These are phyloP conservation scores for Xylaria curta DNA, from an alignment of 495 filamentous ascomycete genomes.

Conservation along the genomic window DNA sequence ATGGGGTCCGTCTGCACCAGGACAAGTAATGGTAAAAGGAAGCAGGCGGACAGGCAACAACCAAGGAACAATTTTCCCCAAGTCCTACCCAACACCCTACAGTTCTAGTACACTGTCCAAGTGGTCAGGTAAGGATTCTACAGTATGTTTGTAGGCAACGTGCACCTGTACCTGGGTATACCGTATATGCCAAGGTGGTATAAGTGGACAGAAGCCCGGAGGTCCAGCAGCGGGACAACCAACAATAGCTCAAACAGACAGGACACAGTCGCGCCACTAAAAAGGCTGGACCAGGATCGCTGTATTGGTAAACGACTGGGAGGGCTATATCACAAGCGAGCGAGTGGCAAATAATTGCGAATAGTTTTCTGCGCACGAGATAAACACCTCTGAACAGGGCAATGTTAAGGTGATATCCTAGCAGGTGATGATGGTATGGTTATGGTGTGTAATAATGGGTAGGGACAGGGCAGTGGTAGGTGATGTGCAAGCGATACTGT, in stretches of 20 bases:
- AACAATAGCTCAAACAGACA: slow-evolving; percentile 23
- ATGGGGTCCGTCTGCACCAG: slow-evolving; percentile 34
- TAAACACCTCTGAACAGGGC: background rate
- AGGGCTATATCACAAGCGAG: slow-evolving; percentile 16
- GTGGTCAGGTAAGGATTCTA: background rate
- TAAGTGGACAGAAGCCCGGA: background rate
- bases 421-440: slow-evolving; percentile 5
- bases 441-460: background rate
- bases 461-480: background rate
- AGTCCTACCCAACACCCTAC: slow-evolving; percentile 13
- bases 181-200: slow-evolving; percentile 3
- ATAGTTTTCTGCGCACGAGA: background rate
- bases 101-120: slow-evolving; percentile 10
- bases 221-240: background rate
- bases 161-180: background rate
- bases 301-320: background rate
- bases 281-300: slow-evolving; percentile 35
- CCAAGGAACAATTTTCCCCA: slow-evolving; percentile 17
- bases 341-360: slow-evolving; percentile 6
- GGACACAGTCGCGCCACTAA: slow-evolving; percentile 40
- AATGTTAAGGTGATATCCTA: background rate
- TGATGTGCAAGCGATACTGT: slow-evolving; percentile 3
- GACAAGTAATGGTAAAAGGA: slow-evolving; percentile 32
- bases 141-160: background rate
- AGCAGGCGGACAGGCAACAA: slow-evolving; percentile 15